Evolutionary conservation across 495 filamentous ascomycete genomes (phyloP), one percentile per base, ranked within the genome.

Genomic region (Poronia punctata): DNA sequence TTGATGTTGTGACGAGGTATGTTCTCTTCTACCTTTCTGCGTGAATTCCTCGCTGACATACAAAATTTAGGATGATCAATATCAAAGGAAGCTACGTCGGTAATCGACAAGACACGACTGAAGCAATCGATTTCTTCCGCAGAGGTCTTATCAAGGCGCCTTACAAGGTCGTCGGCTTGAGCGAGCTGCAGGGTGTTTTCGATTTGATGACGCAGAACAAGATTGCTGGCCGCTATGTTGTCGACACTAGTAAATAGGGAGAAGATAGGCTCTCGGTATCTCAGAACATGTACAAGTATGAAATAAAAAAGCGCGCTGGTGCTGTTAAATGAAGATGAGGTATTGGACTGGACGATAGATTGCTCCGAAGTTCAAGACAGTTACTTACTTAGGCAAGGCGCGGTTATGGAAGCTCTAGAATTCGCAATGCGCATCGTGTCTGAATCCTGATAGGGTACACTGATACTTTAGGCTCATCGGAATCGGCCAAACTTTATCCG

Each of bases 61-160:
- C 14, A 14, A 23, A 11, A 30, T 5, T 21, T 19, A 46, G 43
- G 34, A 94, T 95, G 86, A 82, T 95, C 64, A 82, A 65, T 48
- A 95, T 97, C 74, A 88, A 86, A 70, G 89, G 89, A 29, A 84
- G 78, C 48, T 95, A 95, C 55, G 89, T 95, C 45, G 89, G 89
- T 28, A 95, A 90, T 62, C 76, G 86, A 30, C 78, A 84, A 58
- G 90, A 97, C 53, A 83, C 75, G 0, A 69, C 76, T 10, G 89
- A 96, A 61, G 88, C 88, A 6, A 63, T 95, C 30, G 89, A 94
- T 50, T 95, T 95, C 72, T 95, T 79, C 67, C 60, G 74, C 20
- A 71, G 85, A 11, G 89, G 89, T 2, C 57, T 92, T 46, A 86
- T 96, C 73, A 81, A 86, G 43, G 80, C 80, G 1, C 90, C 89